These are phyloP conservation scores for Xanthoceras sorbifolium DNA, from an alignment of 345 rosid species.

Conservation along the genomic window DNA sequence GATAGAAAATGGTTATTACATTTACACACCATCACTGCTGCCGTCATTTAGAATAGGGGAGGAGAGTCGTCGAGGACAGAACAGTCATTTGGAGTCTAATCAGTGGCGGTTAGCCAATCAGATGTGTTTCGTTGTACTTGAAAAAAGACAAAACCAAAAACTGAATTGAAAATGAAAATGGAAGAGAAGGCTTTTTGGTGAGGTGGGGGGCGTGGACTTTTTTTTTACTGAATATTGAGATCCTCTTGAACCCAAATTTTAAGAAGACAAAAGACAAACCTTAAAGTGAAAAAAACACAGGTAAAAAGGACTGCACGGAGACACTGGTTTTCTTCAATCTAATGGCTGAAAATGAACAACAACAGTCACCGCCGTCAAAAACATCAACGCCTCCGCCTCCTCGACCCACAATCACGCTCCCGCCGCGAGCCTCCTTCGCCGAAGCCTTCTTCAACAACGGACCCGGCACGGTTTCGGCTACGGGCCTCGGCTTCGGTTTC, in stretches of 20 bases:
- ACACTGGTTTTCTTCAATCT: slow-evolving; percentile 1
- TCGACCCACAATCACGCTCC: slow-evolving; percentile 60
- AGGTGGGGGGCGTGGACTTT: slow-evolving; percentile 47
- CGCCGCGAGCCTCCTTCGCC: slow-evolving; percentile 50
- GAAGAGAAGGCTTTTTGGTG: neutral
- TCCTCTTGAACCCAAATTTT: slow-evolving; percentile 14
- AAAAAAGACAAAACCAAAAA: neutral
- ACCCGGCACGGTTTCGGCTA: neutral
- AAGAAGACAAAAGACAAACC: neutral
- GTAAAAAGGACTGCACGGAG: neutral
- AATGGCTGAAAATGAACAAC: slow-evolving; percentile 51
- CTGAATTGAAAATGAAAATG: neutral
- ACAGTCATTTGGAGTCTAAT: neutral
- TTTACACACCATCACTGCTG: neutral
- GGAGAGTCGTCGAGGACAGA: slow-evolving; percentile 11
- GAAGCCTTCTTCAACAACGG: slow-evolving; percentile 46
- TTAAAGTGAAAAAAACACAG: neutral
- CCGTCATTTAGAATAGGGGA: neutral
- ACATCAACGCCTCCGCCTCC: slow-evolving; percentile 28
- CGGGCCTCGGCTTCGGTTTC: slow-evolving; percentile 43
- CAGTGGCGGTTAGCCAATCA: neutral
- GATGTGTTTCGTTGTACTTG: neutral
- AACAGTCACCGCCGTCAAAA: slow-evolving; percentile 26
- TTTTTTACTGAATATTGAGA: slow-evolving; percentile 37
- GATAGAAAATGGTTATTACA: no score